Evolutionary conservation across 148 eudicot genomes (phyloP).

Genomic region (Persicaria tinctoria): DNA sequence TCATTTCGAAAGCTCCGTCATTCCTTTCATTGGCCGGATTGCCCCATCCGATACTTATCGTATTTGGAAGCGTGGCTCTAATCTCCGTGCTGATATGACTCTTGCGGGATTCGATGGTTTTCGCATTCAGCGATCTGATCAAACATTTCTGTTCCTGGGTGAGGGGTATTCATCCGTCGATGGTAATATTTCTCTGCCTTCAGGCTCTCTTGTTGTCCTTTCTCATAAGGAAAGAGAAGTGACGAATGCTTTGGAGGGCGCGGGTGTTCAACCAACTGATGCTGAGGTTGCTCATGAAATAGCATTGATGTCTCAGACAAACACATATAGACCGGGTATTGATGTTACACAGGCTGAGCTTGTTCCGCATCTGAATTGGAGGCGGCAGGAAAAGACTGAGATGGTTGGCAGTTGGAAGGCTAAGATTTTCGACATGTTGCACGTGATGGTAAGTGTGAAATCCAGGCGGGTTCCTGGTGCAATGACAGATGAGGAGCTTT

Average conservation of each 20-base stretch:
- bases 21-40: slow-evolving; percentile 53
- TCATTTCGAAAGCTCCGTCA: slow-evolving; percentile 64
- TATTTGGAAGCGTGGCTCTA: slow-evolving; percentile 64
- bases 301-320: slow-evolving; percentile 52
- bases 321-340: slow-evolving; percentile 51
- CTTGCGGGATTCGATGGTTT: slow-evolving; percentile 68
- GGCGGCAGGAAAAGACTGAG: slow-evolving; percentile 48
- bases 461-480: slow-evolving; percentile 12
- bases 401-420: slow-evolving; percentile 58
- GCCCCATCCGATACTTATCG: slow-evolving; percentile 69
- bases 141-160: slow-evolving; percentile 51
- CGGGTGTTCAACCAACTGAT: slow-evolving; percentile 47
- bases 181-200: slow-evolving; percentile 33
- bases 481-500: slow-evolving; percentile 11
- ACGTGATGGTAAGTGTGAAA: slow-evolving; percentile 17
- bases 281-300: slow-evolving; percentile 44
- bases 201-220: slow-evolving; percentile 51
- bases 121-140: slow-evolving; percentile 54
- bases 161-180: slow-evolving; percentile 46
- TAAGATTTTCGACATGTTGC: slow-evolving; percentile 59
- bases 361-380: slow-evolving; percentile 50
- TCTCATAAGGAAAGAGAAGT: slow-evolving; percentile 50
- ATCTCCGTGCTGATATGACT: slow-evolving; percentile 66
- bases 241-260: slow-evolving; percentile 54
- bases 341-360: slow-evolving; percentile 66